These are phyloP conservation scores for Linderniella brevidens DNA, from an alignment of 257 asterid species.

Conservation along the genomic window DNA sequence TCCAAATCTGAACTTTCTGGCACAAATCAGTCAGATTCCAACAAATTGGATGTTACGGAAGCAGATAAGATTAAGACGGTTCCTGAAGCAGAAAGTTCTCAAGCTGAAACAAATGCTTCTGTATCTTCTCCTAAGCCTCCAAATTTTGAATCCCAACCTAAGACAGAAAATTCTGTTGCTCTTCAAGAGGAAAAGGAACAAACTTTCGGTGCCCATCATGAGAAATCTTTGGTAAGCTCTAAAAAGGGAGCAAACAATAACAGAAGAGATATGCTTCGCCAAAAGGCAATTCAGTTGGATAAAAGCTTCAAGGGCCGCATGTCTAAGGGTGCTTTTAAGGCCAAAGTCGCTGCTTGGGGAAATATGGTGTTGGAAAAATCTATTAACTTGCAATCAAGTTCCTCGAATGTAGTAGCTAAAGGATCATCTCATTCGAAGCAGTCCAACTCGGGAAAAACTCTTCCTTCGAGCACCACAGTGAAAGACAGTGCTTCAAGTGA, in stretches of 20 bases:
- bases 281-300: slow-evolving; percentile 46
- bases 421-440: slow-evolving; percentile 21
- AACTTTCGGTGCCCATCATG: slow-evolving; percentile 14
- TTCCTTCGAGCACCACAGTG: no score
- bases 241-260: slow-evolving; percentile 22
- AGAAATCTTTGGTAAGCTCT: slow-evolving; percentile 21
- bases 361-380: slow-evolving; percentile 50
- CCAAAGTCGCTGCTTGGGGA: slow-evolving; percentile 54
- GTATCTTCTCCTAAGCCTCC: slow-evolving; percentile 14
- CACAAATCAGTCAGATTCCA: slow-evolving; percentile 8
- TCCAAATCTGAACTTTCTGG: slow-evolving; percentile 15
- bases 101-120: background rate
- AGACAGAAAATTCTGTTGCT: slow-evolving; percentile 16
- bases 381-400: slow-evolving; percentile 15
- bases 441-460: slow-evolving; percentile 10
- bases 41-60: background rate
- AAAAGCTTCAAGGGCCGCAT: slow-evolving; percentile 41
- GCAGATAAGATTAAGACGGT: background rate
- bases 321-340: slow-evolving; percentile 51
- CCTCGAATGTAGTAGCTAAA: slow-evolving; percentile 24
- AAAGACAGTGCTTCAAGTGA: no score
- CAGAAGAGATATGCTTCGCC: slow-evolving; percentile 48
- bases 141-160: slow-evolving; percentile 11
- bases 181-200: slow-evolving; percentile 24
- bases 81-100: background rate